Base-by-base conservation (phyloP, 495 filamentous ascomycete species). In the Penicillium robsamsonii region DNA sequence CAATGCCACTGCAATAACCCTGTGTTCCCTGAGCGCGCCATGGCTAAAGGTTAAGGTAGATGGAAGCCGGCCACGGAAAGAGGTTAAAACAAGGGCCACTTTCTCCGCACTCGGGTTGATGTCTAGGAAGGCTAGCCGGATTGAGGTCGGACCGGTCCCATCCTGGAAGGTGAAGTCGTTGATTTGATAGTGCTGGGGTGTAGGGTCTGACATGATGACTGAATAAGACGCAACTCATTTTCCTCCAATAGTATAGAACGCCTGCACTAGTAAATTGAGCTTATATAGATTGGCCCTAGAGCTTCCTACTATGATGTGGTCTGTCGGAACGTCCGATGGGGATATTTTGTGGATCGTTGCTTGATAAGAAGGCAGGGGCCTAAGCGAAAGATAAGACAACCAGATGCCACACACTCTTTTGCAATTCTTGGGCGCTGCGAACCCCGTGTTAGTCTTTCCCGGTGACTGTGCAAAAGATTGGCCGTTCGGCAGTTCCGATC, bases 1-100 rank as follows among this genome's bases (percentile, higher is more conserved):
- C 6, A 87, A 71, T 1, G 84, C 85, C 13, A 84, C 74, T 54
- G 87, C 75, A 51, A 88, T 76, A 46, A 88, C 84, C 53, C 81
- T 78, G 50, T 75, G 64, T 5, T 79, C 75, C 52, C 73, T 70
- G 22, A 87, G 68, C 0, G 74, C 73, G 42, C 78, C 80, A 15
- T 77, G 66, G 31, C 77, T 71, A 47, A 81, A 79, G 48, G 65
- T 76, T 13, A 73, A 58, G 7, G 78, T 79, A 0, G 54, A 55
- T 12, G 75, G 65, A 33, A 81, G 68, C 38, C 66, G 64, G 22
- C 79, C 79, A 5, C 74, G 73, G 38, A 75, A 81, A 57, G 78
- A 82, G 5, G 79, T 82, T 18, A 73, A 73, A 25, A 81, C 69
- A 30, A 79, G 56, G n/a, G 67, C 72, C 2, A 46, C 60, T 44